Conservation (phyloP, 73 alveolate species). For the Tetrahymena malaccensis region DNA sequence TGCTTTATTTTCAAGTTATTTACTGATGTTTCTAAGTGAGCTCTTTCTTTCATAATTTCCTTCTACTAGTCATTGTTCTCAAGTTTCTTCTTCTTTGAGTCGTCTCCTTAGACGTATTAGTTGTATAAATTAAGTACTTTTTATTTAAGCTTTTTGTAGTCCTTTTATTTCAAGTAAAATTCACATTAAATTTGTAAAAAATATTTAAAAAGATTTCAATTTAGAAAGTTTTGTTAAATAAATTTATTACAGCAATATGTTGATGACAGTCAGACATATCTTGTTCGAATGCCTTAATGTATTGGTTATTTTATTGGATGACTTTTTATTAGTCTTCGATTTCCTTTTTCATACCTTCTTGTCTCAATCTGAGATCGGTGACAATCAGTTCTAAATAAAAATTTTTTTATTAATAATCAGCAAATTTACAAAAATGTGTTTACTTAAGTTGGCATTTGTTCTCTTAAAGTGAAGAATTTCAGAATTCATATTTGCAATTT, state of each 20-base stretch:
- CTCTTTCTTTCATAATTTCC: slow-evolving; percentile 71
- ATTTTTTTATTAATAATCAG: not conserved
- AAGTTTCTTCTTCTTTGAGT: slow-evolving; percentile 50
- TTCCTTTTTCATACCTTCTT: slow-evolving; percentile 69
- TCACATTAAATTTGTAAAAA: not conserved
- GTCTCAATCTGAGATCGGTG: slow-evolving; percentile 61
- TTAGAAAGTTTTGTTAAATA: too few relatives aligned
- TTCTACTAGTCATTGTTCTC: slow-evolving; percentile 56
- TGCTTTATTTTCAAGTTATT: slow-evolving; percentile 63
- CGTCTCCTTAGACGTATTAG: slow-evolving; percentile 59
- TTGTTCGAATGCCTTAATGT: slow-evolving; percentile 66
- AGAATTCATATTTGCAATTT: slow-evolving; percentile 69
- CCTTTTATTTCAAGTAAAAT: slow-evolving; percentile 2
- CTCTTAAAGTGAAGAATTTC: slow-evolving; percentile 63
- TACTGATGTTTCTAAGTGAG: slow-evolving; percentile 67
- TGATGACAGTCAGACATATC: slow-evolving; percentile 55
- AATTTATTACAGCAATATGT: slow-evolving; percentile 4
- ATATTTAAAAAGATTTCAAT: too few relatives aligned
- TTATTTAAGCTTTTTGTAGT: slow-evolving; percentile 50
- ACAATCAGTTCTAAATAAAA: slow-evolving; percentile 40
- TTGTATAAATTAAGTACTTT: slow-evolving; percentile 48
- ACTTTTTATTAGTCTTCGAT: slow-evolving; percentile 42
- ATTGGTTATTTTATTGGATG: slow-evolving; percentile 52
- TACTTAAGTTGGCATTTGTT: slow-evolving; percentile 72
- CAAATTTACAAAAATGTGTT: not conserved